phyloP scores from a whole-genome alignment of 1,284 basidiomycete species.

The Malassezia psittaci region DNA sequence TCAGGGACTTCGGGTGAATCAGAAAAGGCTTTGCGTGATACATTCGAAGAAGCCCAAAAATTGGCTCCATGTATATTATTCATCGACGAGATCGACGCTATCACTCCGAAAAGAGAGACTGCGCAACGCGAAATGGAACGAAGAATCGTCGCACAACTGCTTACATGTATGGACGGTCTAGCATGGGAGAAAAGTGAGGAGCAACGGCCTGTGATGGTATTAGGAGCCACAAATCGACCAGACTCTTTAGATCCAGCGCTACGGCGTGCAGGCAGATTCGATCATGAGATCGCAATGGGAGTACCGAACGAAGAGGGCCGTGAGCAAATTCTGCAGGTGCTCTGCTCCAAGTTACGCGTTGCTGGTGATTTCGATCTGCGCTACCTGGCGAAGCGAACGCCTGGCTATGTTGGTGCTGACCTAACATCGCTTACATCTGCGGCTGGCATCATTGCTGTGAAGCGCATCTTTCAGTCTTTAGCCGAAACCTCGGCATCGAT shows the following conservation, averaged over 20 bases:
- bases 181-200: conserved; percentile 65
- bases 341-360: conserved; percentile 29
- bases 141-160: conserved; percentile 87
- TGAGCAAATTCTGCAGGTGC: conserved; percentile 57
- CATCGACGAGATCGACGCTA: conserved; percentile 87
- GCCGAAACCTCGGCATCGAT: neutral
- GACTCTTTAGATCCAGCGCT: conserved; percentile 88
- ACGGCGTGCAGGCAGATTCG: conserved; percentile 83
- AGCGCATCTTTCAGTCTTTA: conserved; percentile 79
- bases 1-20: conserved; percentile 96
- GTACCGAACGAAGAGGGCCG: conserved; percentile 69
- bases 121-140: conserved; percentile 88
- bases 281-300: conserved; percentile 94
- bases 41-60: conserved; percentile 60
- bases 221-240: conserved; percentile 89
- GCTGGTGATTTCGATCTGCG: conserved; percentile 73
- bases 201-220: conserved; percentile 68
- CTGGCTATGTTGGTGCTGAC: conserved; percentile 94
- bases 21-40: conserved; percentile 87
- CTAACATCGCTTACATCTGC: conserved; percentile 79
- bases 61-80: conserved; percentile 46
- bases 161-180: conserved; percentile 94
- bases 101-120: conserved; percentile 92
- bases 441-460: conserved; percentile 89
- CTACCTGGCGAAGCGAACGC: conserved; percentile 77